phyloP scores from a whole-genome alignment of 2,329 filamentous ascomycete species.

The Thelonectria rubi region DNA sequence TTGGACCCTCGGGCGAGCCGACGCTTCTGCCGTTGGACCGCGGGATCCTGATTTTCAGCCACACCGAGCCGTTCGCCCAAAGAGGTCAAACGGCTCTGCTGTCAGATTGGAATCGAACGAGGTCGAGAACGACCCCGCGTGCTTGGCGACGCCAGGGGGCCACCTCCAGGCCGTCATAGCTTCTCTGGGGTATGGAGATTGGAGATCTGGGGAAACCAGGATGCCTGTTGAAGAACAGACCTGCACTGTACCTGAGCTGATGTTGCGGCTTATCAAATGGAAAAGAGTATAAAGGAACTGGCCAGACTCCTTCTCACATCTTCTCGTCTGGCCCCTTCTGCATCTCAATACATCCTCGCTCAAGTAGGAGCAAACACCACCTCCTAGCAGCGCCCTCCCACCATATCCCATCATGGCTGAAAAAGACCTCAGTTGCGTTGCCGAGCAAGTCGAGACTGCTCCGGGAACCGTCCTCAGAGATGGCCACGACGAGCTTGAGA shows the following conservation, averaged over 20 bases:
- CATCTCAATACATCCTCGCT: not conserved
- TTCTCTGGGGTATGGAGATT: not conserved
- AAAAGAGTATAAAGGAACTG: not conserved
- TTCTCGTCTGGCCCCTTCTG: not conserved
- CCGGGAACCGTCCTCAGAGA: not conserved
- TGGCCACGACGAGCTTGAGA: not conserved
- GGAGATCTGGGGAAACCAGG: not conserved
- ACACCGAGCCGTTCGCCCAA: not conserved
- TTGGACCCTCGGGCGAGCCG: not conserved
- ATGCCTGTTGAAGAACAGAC: not conserved
- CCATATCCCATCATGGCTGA: not conserved
- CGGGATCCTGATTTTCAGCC: not conserved
- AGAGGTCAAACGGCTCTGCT: not conserved
- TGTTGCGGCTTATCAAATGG: not conserved
- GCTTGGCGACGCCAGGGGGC: not conserved
- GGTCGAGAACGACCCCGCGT: not conserved
- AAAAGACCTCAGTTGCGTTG: not conserved
- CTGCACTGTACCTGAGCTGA: not conserved
- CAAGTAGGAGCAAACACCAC: not conserved
- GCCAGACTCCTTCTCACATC: not conserved
- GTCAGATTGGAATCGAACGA: not conserved
- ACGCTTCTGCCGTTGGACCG: not conserved
- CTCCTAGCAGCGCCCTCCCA: not conserved
- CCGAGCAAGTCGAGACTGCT: not conserved
- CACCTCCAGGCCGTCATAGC: not conserved